phyloP scores from a whole-genome alignment of 2,329 filamentous ascomycete species.

The Clonostachys rhizophaga region DNA sequence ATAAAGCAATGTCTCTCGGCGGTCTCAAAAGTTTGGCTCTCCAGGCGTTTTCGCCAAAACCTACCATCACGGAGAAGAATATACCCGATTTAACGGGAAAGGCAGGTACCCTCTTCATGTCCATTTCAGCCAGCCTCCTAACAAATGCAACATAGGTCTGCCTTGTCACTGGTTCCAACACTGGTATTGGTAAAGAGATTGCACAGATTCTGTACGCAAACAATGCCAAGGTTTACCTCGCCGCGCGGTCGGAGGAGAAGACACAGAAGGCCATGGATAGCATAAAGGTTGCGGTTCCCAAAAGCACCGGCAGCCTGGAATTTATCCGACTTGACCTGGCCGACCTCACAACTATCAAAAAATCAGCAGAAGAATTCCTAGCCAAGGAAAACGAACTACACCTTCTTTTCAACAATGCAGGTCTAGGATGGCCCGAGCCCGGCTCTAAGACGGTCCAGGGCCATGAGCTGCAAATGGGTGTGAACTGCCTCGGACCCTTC shows the following conservation, averaged over 20 bases:
- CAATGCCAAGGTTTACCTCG: slow-evolving; percentile 47
- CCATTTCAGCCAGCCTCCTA: neutral
- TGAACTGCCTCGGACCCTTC: slow-evolving; percentile 30
- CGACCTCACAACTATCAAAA: slow-evolving; percentile 21
- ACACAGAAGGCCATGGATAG: slow-evolving; percentile 30
- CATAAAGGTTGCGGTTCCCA: slow-evolving; percentile 24
- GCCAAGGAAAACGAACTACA: slow-evolving; percentile 18
- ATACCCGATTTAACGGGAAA: slow-evolving; percentile 32
- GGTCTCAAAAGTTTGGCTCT: no score
- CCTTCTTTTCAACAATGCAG: slow-evolving; percentile 34
- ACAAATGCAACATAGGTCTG: slow-evolving; percentile 25
- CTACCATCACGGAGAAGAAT: slow-evolving; percentile 33
- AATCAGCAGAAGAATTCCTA: slow-evolving; percentile 14
- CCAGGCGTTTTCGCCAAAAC: slow-evolving; percentile 23
- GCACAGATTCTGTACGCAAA: slow-evolving; percentile 43
- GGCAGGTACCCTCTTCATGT: slow-evolving; percentile 7
- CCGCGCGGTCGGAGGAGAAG: slow-evolving; percentile 34
- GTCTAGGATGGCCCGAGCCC: slow-evolving; percentile 27
- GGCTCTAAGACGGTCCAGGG: slow-evolving; percentile 27
- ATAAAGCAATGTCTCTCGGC: no score
- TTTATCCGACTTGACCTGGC: slow-evolving; percentile 34
- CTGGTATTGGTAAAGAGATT: slow-evolving; percentile 42
- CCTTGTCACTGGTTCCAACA: slow-evolving; percentile 36
- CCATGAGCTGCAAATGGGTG: slow-evolving; percentile 32
- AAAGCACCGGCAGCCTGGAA: slow-evolving; percentile 24